A percentile compares a stretch with the other conserved stretches of the same genome.
Conservation (phyloP, 148 eudicot species). For the Pouteria glomerata region DNA sequence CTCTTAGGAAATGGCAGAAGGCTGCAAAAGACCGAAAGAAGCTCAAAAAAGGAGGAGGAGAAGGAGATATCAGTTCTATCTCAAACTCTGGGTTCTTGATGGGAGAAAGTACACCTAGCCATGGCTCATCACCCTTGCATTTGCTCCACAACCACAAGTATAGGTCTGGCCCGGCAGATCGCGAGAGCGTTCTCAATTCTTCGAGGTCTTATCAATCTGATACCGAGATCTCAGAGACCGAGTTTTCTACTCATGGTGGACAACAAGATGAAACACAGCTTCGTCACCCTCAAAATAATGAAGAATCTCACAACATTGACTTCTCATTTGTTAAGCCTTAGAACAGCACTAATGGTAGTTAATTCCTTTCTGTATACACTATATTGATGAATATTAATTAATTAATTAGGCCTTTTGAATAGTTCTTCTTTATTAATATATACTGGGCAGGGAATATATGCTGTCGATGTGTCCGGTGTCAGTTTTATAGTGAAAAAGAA, state of each 20-base stretch:
- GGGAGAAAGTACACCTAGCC: constrained; percentile 19
- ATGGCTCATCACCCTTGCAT: constrained; percentile 25
- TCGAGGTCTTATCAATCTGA: constrained; percentile 12
- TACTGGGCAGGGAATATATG: too few relatives aligned
- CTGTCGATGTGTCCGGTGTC: too few relatives aligned
- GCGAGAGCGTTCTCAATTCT: constrained; percentile 22
- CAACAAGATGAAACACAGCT: not conserved
- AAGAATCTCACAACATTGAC: constrained; percentile 12
- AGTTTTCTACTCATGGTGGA: constrained; percentile 9
- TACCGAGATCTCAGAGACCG: constrained; percentile 12
- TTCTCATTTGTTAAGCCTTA: constrained; percentile 20
- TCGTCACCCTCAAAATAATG: not conserved
- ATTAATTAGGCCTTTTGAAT: too few relatives aligned
- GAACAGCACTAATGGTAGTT: too few relatives aligned
- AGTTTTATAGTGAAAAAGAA: too few relatives aligned
- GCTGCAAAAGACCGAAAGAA: constrained; percentile 30
- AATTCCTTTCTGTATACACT: too few relatives aligned
- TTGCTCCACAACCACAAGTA: constrained; percentile 24
- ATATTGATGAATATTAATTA: too few relatives aligned
- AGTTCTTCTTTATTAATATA: too few relatives aligned
- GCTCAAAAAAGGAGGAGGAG: constrained; percentile 10
- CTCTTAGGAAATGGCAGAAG: constrained; percentile 34
- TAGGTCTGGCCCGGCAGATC: not conserved
- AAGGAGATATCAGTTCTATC: not conserved
- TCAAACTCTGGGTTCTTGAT: not conserved